Evolutionary conservation across 1,139 yeast species (phyloP).

Genomic region (Protomyces inouyei): DNA sequence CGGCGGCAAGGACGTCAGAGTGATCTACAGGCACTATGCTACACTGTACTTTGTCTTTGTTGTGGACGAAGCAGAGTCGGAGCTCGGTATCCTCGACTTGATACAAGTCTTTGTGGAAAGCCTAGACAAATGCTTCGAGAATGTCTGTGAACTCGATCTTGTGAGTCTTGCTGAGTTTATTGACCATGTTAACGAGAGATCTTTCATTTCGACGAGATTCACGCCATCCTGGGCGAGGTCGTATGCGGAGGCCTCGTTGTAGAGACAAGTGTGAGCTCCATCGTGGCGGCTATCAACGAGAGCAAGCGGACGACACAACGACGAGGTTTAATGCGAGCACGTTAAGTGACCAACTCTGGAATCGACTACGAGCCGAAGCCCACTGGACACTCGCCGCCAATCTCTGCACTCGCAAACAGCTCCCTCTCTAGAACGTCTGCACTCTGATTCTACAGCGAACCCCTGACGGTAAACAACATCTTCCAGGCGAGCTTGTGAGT

Average conservation of each 20-base stretch:
- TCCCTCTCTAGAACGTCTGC: no score
- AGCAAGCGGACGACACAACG: conserved; percentile 36
- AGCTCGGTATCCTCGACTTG: conserved; percentile 84
- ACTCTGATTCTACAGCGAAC: no score
- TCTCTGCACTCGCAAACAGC: no score
- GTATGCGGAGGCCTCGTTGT: conserved; percentile 99
- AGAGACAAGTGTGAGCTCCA: conserved; percentile 77
- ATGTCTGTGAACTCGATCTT: conserved; percentile 90
- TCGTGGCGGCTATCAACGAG: conserved; percentile 60
- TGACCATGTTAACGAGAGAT: conserved; percentile 39
- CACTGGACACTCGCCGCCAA: no score
- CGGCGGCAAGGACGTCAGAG: conserved; percentile 73
- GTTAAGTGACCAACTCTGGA: not conserved
- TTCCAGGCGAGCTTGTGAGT: no score
- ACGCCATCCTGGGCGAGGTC: conserved; percentile 77
- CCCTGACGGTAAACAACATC: no score
- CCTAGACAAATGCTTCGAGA: conserved; percentile 82
- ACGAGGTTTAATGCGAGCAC: conserved; percentile 1
- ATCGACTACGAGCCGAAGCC: no score
- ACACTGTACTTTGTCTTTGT: conserved; percentile 90
- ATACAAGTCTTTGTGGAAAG: conserved; percentile 97
- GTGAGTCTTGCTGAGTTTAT: conserved; percentile 80
- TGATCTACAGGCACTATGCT: conserved; percentile 90
- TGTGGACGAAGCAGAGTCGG: conserved; percentile 93
- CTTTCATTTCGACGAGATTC: conserved; percentile 88